Evolutionary conservation across 1,284 basidiomycete species (phyloP).

Genomic region (Trametes polyzona): DNA sequence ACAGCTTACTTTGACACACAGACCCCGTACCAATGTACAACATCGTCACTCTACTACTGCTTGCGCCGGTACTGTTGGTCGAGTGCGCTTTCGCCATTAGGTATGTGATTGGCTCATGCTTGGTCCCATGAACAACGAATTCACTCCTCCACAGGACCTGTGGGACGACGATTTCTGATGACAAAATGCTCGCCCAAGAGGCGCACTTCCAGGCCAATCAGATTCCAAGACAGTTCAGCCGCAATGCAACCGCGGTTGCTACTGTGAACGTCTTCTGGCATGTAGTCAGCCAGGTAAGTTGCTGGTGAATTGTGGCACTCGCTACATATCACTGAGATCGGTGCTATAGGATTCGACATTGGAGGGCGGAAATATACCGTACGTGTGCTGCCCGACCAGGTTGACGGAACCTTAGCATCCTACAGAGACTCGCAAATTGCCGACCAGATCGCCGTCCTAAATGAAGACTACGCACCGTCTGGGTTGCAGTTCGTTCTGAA

Average conservation of each 20-base stretch:
- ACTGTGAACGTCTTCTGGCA: slow-evolving; percentile 48
- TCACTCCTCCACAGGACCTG: too few relatives aligned
- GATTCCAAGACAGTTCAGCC: slow-evolving; percentile 36
- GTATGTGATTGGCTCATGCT: too few relatives aligned
- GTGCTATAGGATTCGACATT: slow-evolving; percentile 37
- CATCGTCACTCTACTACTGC: neutral
- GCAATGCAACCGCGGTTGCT: slow-evolving; percentile 38
- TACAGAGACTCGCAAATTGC: slow-evolving; percentile 42
- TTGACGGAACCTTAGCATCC: neutral
- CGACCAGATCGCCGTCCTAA: slow-evolving; percentile 50
- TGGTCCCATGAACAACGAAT: too few relatives aligned
- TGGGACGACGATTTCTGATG: slow-evolving; percentile 42
- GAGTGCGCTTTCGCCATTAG: too few relatives aligned
- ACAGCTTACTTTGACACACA: too few relatives aligned
- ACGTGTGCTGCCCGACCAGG: slow-evolving; percentile 31
- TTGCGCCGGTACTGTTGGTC: too few relatives aligned
- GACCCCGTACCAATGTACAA: slow-evolving; percentile 5
- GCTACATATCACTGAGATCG: neutral
- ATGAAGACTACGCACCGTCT: slow-evolving; percentile 47
- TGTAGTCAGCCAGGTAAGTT: slow-evolving; percentile 41
- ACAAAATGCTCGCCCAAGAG: slow-evolving; percentile 42
- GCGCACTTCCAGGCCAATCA: slow-evolving; percentile 47
- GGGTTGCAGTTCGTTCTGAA: slow-evolving; percentile 51
- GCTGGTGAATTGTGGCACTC: neutral
- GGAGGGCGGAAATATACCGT: slow-evolving; percentile 50